Conservation (phyloP, 768 basidiomycete species). For the Suillus variegatus region DNA sequence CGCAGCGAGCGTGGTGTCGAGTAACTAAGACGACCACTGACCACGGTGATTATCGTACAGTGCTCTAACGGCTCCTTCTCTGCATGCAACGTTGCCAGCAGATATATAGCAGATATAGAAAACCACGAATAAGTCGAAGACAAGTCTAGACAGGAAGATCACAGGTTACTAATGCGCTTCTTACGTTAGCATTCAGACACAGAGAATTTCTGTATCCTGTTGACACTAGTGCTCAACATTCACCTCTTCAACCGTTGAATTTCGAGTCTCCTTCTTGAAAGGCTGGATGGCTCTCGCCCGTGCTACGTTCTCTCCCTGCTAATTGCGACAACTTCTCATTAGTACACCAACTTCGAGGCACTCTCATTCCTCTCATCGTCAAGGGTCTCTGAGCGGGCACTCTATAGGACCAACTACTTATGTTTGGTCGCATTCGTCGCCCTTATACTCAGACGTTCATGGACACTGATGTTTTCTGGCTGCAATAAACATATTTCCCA, state of each 20-base stretch:
- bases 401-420: conserved; percentile 73
- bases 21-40: background rate
- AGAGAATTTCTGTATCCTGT: too few relatives aligned
- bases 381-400: conserved; percentile 91
- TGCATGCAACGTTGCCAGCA: background rate
- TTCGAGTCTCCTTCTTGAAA: too few relatives aligned
- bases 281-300: too few relatives aligned
- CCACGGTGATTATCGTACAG: background rate
- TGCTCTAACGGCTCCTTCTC: too few relatives aligned
- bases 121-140: background rate
- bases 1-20: background rate
- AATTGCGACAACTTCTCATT: conserved; percentile 12
- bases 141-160: background rate
- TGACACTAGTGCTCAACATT: too few relatives aligned
- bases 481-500: conserved; percentile 16
- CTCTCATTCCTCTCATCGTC: conserved; percentile 87
- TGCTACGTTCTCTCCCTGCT: too few relatives aligned
- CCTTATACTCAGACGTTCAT: conserved; percentile 12
- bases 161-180: too few relatives aligned
- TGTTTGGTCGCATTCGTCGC: conserved; percentile 8
- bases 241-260: too few relatives aligned
- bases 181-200: too few relatives aligned
- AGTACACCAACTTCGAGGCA: conserved; percentile 88
- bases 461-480: conserved; percentile 16
- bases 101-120: background rate